Conservation (phyloP, 176 grass and related monocot genomes). For the Canna indica region DNA sequence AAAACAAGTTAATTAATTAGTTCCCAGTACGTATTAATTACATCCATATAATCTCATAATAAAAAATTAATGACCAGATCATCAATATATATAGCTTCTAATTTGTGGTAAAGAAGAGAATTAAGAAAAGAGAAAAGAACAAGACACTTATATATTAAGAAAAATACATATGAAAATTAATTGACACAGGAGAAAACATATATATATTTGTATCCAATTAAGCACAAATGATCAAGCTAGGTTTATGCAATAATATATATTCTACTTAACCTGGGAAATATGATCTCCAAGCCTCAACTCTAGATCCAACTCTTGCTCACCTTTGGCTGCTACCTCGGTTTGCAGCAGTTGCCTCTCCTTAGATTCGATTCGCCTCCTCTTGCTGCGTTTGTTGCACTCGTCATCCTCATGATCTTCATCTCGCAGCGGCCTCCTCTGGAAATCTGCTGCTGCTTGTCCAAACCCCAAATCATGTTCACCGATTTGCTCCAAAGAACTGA, state of each 20-base stretch:
- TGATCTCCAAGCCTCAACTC: slow-evolving; percentile 14
- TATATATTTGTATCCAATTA: background rate
- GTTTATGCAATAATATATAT: background rate
- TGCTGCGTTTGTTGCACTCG: background rate
- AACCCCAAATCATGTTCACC: no score
- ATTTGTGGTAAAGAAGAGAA: no score
- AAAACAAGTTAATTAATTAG: no score
- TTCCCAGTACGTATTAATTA: no score
- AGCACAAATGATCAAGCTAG: background rate
- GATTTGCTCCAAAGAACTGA: background rate
- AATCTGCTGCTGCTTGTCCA: no score
- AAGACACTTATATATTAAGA: no score
- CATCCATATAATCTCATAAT: no score
- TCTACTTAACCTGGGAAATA: background rate
- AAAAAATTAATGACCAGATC: no score
- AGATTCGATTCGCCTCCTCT: background rate
- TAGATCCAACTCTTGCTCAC: background rate
- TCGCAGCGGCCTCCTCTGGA: background rate
- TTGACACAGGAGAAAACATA: background rate
- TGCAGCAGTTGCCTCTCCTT: background rate
- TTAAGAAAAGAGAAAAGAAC: no score
- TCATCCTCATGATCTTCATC: background rate
- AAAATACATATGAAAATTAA: no score
- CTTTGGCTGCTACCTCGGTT: no score
- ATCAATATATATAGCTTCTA: no score